Evolutionary conservation across 2,329 filamentous ascomycete species (phyloP).

Genomic region (Botrytis sinoallii): DNA sequence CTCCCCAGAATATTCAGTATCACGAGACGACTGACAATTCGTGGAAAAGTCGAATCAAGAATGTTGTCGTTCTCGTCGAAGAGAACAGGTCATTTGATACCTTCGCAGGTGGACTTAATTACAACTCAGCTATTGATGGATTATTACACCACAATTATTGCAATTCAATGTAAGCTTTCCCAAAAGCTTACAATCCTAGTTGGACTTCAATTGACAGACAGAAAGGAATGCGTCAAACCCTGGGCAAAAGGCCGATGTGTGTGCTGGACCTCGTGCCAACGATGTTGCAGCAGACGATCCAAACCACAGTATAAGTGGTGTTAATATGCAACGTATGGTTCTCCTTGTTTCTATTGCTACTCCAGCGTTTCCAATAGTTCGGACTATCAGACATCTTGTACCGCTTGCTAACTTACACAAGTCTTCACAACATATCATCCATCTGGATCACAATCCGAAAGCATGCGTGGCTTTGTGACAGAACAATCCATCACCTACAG

Average conservation of each 20-base stretch:
- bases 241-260: constrained; percentile 36
- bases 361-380: neutral
- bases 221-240: constrained; percentile 33
- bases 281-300: constrained; percentile 44
- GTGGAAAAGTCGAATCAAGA: constrained; percentile 45
- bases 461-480: constrained; percentile 44
- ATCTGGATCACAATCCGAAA: constrained; percentile 27
- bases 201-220: constrained; percentile 12
- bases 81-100: constrained; percentile 43
- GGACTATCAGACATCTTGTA: neutral
- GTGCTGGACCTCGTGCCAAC: constrained; percentile 40
- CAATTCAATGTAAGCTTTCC: constrained; percentile 40
- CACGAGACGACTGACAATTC: constrained; percentile 20
- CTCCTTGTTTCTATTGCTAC: neutral
- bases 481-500: constrained; percentile 42
- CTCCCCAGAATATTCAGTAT: constrained; percentile 22
- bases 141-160: constrained; percentile 40
- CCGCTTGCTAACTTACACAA: constrained; percentile 21
- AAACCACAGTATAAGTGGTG: constrained; percentile 43
- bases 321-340: constrained; percentile 41
- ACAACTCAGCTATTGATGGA: constrained; percentile 40
- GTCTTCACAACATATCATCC: constrained; percentile 42
- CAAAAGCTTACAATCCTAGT: neutral
- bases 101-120: constrained; percentile 42
- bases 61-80: constrained; percentile 47